Base-by-base conservation (phyloP, 2,329 filamentous ascomycete species). In the Neonectria ditissima region DNA sequence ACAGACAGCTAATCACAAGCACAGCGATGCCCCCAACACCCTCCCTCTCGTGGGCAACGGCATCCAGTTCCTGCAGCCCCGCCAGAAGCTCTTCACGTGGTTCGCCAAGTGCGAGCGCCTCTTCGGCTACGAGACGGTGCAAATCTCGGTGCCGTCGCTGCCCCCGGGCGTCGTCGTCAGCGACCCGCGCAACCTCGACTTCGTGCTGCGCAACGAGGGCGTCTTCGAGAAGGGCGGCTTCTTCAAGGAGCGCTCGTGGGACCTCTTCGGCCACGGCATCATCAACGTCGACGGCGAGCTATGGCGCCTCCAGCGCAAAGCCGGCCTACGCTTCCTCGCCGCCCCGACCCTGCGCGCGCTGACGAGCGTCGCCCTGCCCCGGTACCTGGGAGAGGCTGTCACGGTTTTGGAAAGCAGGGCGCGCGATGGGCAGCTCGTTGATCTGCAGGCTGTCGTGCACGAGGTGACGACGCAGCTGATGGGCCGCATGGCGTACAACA, bases 401-500 rank as follows among this genome's bases (percentile, higher is more conserved):
- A 63, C 70, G 1, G 52, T 69, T 2, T 77, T 90, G 4, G 69
- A 77, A 55, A 54, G 68, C 0, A 75, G 69, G 2, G 73, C 73
- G 0, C 70, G 73, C 2, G 70, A 65, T 0, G 70, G 71, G 1
- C 68, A 63, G 2, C 63, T 78, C 0, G 77, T 89, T 2, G 86
- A 91, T 71, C 74, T 91, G 51, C 87, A 90, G 69, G 79, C 77
- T n/a, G 78, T 88, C 2, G 85, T 90, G 48, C 86, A 89, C 56
- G 87, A 90, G 72, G 83, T 91, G 48, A 91, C 88, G 1, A 90
- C 88, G 22, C 82, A 87, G 62, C 73, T 91, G 24, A 90, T 91
- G 85, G 89, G 88, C n/a, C 83, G 83, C 65, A 89, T 90, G 86
- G 89, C 89, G 14, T 91, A 91, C 69, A 85, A 88, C 72, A 90